Evolutionary conservation across 2,329 filamentous ascomycete species (phyloP).

Genomic region (Trichoderma endophyticum): DNA sequence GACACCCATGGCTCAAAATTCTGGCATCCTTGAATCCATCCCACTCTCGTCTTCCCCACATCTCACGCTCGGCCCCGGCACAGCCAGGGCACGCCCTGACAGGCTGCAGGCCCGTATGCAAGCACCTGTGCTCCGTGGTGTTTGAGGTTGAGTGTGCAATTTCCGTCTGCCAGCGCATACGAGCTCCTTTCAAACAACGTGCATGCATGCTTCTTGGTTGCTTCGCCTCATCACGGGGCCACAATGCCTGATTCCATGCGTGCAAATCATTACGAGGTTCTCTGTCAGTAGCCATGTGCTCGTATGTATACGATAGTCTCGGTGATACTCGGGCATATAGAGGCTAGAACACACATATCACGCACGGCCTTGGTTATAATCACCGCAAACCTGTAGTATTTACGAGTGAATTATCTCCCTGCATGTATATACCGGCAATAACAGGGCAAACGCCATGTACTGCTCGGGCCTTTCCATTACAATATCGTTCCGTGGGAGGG

Average conservation of each 20-base stretch:
- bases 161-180: conserved; percentile 7
- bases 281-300: not conserved
- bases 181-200: not conserved
- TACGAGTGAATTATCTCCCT: not conserved
- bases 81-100: not conserved
- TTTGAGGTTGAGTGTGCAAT: conserved; percentile 13
- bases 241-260: not conserved
- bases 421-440: not conserved
- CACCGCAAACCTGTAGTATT: not conserved
- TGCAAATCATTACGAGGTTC: not conserved
- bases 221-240: conserved; percentile 6
- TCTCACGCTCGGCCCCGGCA: not conserved
- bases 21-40: not conserved
- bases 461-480: not conserved
- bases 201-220: not conserved
- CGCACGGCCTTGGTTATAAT: not conserved
- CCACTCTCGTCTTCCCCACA: conserved; percentile 3
- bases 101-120: not conserved
- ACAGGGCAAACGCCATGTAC: not conserved
- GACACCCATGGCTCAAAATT: not conserved
- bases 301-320: not conserved
- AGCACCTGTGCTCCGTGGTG: not conserved
- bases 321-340: not conserved
- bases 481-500: not conserved
- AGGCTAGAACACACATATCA: not conserved